Percentiles rank a stretch among this genome's conserved stretches.
Evolutionary conservation across 225 moss, liverwort and hornwort genomes (phyloP).

Genomic region (Antitrichia curtipendula): DNA sequence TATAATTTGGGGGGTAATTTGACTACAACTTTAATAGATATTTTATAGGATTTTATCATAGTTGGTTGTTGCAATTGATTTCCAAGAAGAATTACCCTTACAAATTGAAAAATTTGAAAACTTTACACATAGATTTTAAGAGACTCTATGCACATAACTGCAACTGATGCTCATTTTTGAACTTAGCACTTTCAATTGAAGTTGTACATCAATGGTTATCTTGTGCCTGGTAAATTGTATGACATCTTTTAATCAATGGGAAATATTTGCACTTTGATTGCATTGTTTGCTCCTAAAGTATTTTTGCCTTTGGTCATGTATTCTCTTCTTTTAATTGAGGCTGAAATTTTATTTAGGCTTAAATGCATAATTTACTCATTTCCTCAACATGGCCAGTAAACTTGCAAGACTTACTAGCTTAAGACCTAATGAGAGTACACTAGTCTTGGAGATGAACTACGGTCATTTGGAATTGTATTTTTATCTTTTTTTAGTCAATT

Average conservation of each 20-base stretch:
- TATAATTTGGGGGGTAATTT: rapidly evolving
- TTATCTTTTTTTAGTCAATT: not conserved
- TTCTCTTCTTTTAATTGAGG: too few species aligned
- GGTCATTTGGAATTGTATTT: rapidly evolving
- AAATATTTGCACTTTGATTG: rapidly evolving
- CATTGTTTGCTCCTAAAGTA: rapidly evolving
- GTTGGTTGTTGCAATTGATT: rapidly evolving
- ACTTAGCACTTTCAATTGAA: not conserved
- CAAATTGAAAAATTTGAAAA: too few species aligned
- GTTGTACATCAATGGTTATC: not conserved
- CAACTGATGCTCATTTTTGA: too few species aligned
- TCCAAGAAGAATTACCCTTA: not conserved
- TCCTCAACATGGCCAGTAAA: rapidly evolving
- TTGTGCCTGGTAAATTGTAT: rapidly evolving
- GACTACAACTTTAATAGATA: too few species aligned
- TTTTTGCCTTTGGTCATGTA: rapidly evolving
- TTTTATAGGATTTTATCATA: not conserved
- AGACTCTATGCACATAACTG: too few species aligned
- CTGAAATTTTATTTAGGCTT: too few species aligned
- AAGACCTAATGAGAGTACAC: not conserved
- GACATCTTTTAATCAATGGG: too few species aligned
- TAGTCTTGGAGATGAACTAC: not conserved
- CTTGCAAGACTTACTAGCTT: too few species aligned
- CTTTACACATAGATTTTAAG: too few species aligned
- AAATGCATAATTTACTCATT: too few species aligned